Conservation (phyloP, 495 filamentous ascomycete genomes). For the Lichenothelia convexa region DNA sequence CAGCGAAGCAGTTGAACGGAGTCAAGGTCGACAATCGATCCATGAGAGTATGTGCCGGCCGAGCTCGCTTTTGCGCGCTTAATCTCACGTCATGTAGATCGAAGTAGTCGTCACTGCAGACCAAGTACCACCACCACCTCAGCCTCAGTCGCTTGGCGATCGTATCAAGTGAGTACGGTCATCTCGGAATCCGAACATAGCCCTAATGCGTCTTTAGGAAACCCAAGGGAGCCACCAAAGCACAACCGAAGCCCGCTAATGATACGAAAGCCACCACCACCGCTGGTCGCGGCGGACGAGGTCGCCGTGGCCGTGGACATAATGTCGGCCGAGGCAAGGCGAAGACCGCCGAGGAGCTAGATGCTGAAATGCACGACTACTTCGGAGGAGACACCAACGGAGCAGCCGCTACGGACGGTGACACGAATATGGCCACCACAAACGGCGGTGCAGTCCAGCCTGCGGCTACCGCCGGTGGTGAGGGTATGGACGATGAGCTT, state of each 20-base stretch:
- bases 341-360: conserved; percentile 80
- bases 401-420: conserved; percentile 18
- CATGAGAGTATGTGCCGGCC: conserved; percentile 50
- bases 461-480: conserved; percentile 5
- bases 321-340: conserved; percentile 49
- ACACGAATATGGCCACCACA: conserved; percentile 22
- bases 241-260: conserved; percentile 54
- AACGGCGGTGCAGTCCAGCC: conserved; percentile 8
- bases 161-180: conserved; percentile 49
- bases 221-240: conserved; percentile 50
- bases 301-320: conserved; percentile 29
- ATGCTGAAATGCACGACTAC: conserved; percentile 89
- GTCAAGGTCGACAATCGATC: conserved; percentile 73
- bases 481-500: conserved; percentile 12
- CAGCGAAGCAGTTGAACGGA: conserved; percentile 64
- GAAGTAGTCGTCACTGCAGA: conserved; percentile 73
- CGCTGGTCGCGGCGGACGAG: conserved; percentile 29
- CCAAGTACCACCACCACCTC: conserved; percentile 42
- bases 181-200: background rate
- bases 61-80: background rate
- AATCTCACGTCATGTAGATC: conserved; percentile 33
- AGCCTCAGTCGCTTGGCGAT: conserved; percentile 62
- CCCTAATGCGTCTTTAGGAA: conserved; percentile 21
- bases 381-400: conserved; percentile 33
- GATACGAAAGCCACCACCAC: conserved; percentile 36